Conservation (phyloP, 306 rosid genomes). For the Trifolium fragiferum region DNA sequence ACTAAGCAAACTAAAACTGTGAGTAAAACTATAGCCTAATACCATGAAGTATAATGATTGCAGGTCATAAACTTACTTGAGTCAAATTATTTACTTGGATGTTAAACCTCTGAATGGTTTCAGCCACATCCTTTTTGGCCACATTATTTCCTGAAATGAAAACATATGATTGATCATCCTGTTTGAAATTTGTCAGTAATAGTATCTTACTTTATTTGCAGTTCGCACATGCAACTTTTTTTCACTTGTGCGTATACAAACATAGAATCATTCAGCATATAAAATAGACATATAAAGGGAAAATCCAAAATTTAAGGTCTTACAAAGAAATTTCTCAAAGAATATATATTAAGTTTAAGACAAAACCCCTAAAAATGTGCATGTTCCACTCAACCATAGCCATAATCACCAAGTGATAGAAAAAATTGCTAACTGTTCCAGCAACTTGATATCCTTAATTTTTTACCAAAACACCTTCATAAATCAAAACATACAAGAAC, state of each 20-base stretch:
- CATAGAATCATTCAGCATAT: slow-evolving; percentile 27
- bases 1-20: slow-evolving; percentile 5
- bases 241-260: background rate
- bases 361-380: slow-evolving; percentile 7
- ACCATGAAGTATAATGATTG: slow-evolving; percentile 29
- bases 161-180: slow-evolving; percentile 34
- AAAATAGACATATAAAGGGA: slow-evolving; percentile 13
- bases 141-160: slow-evolving; percentile 76
- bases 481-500: background rate
- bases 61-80: slow-evolving; percentile 61
- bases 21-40: background rate
- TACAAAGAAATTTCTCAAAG: background rate
- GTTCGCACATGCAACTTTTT: slow-evolving; percentile 18
- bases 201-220: background rate
- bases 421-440: slow-evolving; percentile 3
- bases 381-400: background rate
- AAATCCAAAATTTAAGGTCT: slow-evolving; percentile 20
- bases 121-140: slow-evolving; percentile 72
- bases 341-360: background rate
- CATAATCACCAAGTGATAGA: slow-evolving; percentile 2
- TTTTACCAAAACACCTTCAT: slow-evolving; percentile 15
- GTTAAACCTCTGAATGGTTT: slow-evolving; percentile 79
- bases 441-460: slow-evolving; percentile 26
- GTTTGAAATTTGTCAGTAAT: slow-evolving; percentile 4
- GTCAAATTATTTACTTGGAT: slow-evolving; percentile 96